Conservation (phyloP, 345 rosid genomes). For the Punica granatum region DNA sequence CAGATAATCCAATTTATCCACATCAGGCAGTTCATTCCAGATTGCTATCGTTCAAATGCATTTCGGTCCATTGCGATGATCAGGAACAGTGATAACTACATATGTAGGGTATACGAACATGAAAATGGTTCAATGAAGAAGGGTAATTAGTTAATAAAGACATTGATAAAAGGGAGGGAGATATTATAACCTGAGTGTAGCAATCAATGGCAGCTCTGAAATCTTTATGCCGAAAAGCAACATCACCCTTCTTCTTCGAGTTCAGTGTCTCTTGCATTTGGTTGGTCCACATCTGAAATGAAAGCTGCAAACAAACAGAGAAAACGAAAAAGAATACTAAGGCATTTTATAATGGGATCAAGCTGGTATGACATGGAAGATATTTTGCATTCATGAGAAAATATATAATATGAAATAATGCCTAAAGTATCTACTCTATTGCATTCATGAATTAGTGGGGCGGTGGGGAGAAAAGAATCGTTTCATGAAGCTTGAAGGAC, state of each 20-base stretch:
- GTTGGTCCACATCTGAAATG: slow-evolving; percentile 79
- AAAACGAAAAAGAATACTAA: neutral
- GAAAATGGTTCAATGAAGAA: neutral
- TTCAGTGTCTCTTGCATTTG: slow-evolving; percentile 78
- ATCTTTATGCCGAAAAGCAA: slow-evolving; percentile 66
- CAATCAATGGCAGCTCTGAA: slow-evolving; percentile 51
- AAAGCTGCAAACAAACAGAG: slow-evolving; percentile 46
- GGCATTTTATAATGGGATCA: neutral
- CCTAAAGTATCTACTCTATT: too few species aligned
- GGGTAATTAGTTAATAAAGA: neutral
- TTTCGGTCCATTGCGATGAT: too few species aligned
- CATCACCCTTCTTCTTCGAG: slow-evolving; percentile 81
- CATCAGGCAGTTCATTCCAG: too few species aligned
- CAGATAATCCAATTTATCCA: too few species aligned
- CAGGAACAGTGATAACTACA: too few species aligned
- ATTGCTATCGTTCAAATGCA: too few species aligned
- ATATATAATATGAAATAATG: neutral
- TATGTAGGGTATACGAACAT: too few species aligned
- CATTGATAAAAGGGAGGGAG: neutral
- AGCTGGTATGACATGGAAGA: neutral
- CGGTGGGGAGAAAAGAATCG: too few species aligned
- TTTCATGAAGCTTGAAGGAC: too few species aligned
- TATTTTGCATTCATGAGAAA: slow-evolving; percentile 7
- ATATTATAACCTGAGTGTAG: slow-evolving; percentile 52
- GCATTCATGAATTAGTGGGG: too few species aligned